These are phyloP conservation scores for Vigna radiata DNA, from an alignment of 306 rosid genomes.

Conservation along the genomic window DNA sequence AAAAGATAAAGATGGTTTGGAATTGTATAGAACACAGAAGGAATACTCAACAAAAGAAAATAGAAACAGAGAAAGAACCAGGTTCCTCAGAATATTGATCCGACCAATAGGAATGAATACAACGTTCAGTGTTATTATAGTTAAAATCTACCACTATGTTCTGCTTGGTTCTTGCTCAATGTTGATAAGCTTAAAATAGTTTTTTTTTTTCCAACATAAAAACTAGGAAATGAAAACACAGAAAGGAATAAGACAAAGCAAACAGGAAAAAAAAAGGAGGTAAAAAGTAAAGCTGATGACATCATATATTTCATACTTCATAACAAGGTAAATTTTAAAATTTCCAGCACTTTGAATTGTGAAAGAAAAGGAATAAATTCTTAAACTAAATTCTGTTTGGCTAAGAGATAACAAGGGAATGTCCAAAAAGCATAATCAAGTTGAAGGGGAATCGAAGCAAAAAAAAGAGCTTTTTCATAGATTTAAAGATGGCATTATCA, in stretches of 20 bases:
- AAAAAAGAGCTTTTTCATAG: conserved; percentile 42
- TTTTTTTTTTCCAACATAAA: too few species aligned
- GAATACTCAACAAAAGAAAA: neutral
- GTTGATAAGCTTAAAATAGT: too few species aligned
- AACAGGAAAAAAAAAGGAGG: neutral
- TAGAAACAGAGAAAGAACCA: neutral
- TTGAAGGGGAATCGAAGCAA: conserved; percentile 51
- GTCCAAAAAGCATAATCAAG: conserved; percentile 47
- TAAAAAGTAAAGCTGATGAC: neutral
- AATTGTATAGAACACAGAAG: neutral
- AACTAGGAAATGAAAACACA: neutral
- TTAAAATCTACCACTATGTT: too few species aligned
- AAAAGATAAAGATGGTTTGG: neutral
- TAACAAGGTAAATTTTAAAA: neutral
- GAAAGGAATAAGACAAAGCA: neutral
- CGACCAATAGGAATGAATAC: too few species aligned
- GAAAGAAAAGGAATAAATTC: conserved; percentile 50
- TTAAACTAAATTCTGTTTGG: conserved; percentile 26
- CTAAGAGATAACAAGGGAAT: conserved; percentile 47
- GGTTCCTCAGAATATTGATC: neutral
- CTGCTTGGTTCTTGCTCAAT: too few species aligned
- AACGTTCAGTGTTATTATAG: too few species aligned
- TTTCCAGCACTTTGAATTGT: neutral
- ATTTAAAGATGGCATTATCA: conserved; percentile 32
- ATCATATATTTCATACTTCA: neutral